Evolutionary conservation across 148 eudicot species (phyloP), one percentile per base, ranked within the genome.

Genomic region (Arctostaphylos glauca): DNA sequence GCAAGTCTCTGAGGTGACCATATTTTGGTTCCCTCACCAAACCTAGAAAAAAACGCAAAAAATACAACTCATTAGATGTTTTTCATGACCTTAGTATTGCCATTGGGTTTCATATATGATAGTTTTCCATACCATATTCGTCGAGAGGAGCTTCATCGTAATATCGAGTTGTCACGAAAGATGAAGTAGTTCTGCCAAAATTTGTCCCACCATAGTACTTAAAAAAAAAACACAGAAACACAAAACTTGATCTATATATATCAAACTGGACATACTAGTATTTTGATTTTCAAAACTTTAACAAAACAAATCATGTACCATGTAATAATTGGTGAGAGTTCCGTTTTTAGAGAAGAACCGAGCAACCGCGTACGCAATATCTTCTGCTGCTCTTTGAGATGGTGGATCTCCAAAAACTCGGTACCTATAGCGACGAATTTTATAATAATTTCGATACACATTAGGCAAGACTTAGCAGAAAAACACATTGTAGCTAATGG

Each of bases 131-230:
- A 96, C 99, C 99, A 85, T 5, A 96, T 86, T 96, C 98, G 79
- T 96, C 98, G 23, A 96, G 84, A 46, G 98, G 99, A 86, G 94
- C 99, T 91, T 96, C 95, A 81, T 96, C 99, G 55, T 96, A 96
- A 90, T 96, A 96, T 59, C 98, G 86, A 56, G 99, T 94, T 41
- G 93, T 90, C 54, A 87, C 92, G 46, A 90, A 96, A 38, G 97
- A 86, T 55, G 94, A 91, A 18, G 89, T 73, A 0, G 88, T 83
- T 89, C 98, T 91, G 43, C 91, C 99, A 81, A 80, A 96, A 80
- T 93, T 94, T 71, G 98, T 94, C 58, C 99, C 99, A 82, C 99
- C 99, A 76, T 89, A 86, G 87, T 87, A 96, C 99, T 96, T n/a
- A n/a, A n/a, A n/a, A n/a, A n/a, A n/a, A n/a, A n/a, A 9, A 66